Evolutionary conservation across 495 filamentous ascomycete species (phyloP).

Genomic region (Terfezia boudieri): DNA sequence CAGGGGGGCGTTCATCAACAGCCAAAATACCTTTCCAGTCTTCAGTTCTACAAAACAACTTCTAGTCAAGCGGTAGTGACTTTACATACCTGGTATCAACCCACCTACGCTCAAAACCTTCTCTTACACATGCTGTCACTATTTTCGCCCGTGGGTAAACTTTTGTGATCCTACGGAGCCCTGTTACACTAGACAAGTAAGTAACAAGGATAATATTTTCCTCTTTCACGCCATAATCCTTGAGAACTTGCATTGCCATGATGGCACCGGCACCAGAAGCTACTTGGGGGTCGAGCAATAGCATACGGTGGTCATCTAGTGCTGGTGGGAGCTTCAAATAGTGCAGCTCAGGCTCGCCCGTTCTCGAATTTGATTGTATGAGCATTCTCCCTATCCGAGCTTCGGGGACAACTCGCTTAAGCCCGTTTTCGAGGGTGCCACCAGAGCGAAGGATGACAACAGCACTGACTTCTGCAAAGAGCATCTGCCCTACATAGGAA

Average conservation of each 20-base stretch:
- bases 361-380: slow-evolving; percentile 68
- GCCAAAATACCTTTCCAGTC: slow-evolving; percentile 13
- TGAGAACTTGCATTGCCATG: slow-evolving; percentile 85
- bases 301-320: slow-evolving; percentile 55
- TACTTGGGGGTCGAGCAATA: slow-evolving; percentile 86
- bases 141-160: slow-evolving; percentile 72
- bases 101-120: slow-evolving; percentile 55
- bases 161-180: slow-evolving; percentile 56
- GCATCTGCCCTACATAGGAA: not conserved
- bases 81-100: slow-evolving; percentile 29
- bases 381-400: slow-evolving; percentile 72
- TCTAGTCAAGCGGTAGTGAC: no score
- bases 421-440: slow-evolving; percentile 61
- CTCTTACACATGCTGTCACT: slow-evolving; percentile 57
- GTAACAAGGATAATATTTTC: slow-evolving; percentile 74
- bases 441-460: slow-evolving; percentile 78
- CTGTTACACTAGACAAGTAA: slow-evolving; percentile 59
- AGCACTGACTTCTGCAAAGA: slow-evolving; percentile 39
- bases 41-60: not conserved
- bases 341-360: slow-evolving; percentile 78
- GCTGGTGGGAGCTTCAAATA: slow-evolving; percentile 50
- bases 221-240: slow-evolving; percentile 81
- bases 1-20: slow-evolving; percentile 2
- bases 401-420: slow-evolving; percentile 75
- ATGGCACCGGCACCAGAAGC: slow-evolving; percentile 76